Evolutionary conservation across 768 basidiomycete genomes (phyloP).

Genomic region (Lactarius sanguifluus): DNA sequence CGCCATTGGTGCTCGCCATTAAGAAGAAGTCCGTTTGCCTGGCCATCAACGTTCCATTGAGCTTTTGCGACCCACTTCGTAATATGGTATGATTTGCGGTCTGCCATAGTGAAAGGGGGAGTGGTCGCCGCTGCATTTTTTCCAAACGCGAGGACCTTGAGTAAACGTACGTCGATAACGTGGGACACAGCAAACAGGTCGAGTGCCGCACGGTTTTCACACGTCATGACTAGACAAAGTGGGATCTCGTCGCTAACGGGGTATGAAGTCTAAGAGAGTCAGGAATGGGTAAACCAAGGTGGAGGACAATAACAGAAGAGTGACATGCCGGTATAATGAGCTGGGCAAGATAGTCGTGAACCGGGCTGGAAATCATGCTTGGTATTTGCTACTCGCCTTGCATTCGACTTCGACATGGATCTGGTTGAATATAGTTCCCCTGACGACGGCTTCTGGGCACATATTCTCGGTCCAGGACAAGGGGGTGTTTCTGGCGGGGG

Average conservation of each 20-base stretch:
- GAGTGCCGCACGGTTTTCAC: conserved; percentile 3
- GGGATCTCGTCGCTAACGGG: conserved; percentile 15
- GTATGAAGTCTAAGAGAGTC: conserved; percentile 10
- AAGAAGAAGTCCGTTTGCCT: background rate
- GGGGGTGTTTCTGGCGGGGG: background rate
- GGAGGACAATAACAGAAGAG: background rate
- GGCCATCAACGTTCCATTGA: conserved; percentile 17
- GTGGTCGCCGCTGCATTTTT: conserved; percentile 1
- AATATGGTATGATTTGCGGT: conserved; percentile 1
- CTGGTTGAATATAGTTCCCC: conserved; percentile 8
- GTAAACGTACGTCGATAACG: conserved; percentile 21
- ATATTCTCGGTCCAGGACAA: conserved; percentile 11
- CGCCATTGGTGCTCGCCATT: conserved; percentile 1
- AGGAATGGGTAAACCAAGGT: background rate
- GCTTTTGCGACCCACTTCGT: conserved; percentile 18
- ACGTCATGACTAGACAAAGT: conserved; percentile 16
- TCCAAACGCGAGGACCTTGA: conserved; percentile 24
- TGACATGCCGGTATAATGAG: conserved; percentile 15
- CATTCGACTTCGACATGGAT: conserved; percentile 25
- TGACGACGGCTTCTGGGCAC: conserved; percentile 9
- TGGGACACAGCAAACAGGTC: conserved; percentile 15
- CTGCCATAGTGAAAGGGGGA: background rate
- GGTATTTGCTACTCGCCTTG: conserved; percentile 3
- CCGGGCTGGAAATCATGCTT: background rate
- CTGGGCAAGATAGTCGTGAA: conserved; percentile 8